Evolutionary conservation across 2,329 filamentous ascomycete genomes (phyloP).

Genomic region (Ophiobolus disseminans): DNA sequence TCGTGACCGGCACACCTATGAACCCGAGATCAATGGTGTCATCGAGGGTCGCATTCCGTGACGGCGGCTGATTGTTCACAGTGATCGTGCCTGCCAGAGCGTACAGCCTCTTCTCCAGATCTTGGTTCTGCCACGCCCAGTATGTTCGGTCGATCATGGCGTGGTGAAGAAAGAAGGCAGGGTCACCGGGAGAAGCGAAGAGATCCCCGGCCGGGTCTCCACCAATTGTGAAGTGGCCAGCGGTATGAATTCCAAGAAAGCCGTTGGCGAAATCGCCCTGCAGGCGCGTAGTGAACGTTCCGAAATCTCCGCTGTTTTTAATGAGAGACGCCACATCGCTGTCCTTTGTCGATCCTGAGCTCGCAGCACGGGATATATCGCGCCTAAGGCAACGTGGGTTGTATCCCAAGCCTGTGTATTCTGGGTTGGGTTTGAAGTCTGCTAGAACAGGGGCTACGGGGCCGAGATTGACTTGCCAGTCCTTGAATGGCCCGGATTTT

Average conservation of each 20-base stretch:
- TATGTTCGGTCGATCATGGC: conserved; percentile 57
- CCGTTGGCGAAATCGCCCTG: conserved; percentile 48
- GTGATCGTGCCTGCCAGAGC: conserved; percentile 55
- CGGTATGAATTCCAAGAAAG: conserved; percentile 54
- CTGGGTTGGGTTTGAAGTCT: conserved; percentile 41
- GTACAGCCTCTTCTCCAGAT: conserved; percentile 47
- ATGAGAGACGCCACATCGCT: conserved; percentile 20
- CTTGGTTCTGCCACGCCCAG: conserved; percentile 60
- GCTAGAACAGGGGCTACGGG: conserved; percentile 53
- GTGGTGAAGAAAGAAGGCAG: conserved; percentile 57
- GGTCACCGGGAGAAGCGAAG: conserved; percentile 56
- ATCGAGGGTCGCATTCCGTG: conserved; percentile 55
- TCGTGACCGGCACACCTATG: conserved; percentile 34
- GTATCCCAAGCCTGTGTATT: conserved; percentile 37
- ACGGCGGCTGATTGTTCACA: conserved; percentile 53
- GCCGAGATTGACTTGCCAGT: conserved; percentile 55
- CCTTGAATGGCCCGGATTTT: conserved; percentile 59
- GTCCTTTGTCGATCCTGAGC: conserved; percentile 17
- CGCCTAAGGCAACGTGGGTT: conserved; percentile 51
- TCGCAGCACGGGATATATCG: conserved; percentile 32
- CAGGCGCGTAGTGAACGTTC: conserved; percentile 46
- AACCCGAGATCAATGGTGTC: conserved; percentile 51
- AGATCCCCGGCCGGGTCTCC: conserved; percentile 57
- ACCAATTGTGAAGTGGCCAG: conserved; percentile 55
- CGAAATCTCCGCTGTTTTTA: conserved; percentile 12